These are phyloP conservation scores for Gaertneriomyces sp. DNA, from an alignment of 192 early-diverging fungal genomes.

Conservation along the genomic window DNA sequence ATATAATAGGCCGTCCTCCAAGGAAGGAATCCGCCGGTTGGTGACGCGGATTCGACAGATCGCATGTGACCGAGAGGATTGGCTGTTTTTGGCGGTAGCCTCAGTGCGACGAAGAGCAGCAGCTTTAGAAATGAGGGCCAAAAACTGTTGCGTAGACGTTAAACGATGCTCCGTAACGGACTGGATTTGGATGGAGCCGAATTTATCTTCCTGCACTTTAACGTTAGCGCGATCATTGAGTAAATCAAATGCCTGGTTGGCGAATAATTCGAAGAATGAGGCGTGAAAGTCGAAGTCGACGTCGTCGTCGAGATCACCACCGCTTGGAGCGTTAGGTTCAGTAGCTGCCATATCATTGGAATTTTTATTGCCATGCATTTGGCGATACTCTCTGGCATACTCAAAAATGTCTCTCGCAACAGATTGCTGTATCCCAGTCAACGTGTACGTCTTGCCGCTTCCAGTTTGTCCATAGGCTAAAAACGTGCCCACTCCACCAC, in stretches of 20 bases:
- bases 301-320: constrained; percentile 1
- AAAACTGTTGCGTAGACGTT: constrained; percentile 15
- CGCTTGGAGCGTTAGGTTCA: neutral
- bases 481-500: constrained; percentile 36
- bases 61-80: constrained; percentile 43
- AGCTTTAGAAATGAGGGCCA: constrained; percentile 20
- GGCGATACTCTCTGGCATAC: constrained; percentile 25
- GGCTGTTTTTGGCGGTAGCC: constrained; percentile 37
- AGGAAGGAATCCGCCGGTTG: constrained; percentile 28
- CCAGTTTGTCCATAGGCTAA: constrained; percentile 58
- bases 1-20: constrained; percentile 49
- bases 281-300: constrained; percentile 35
- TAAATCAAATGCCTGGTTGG: constrained; percentile 36
- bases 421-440: constrained; percentile 41
- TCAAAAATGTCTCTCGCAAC: constrained; percentile 40
- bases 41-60: constrained; percentile 37
- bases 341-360: constrained; percentile 2
- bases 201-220: constrained; percentile 41
- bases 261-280: constrained; percentile 48
- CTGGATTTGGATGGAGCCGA: constrained; percentile 34
- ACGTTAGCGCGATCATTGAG: constrained; percentile 30
- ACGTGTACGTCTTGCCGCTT: constrained; percentile 51
- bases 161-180: constrained; percentile 21
- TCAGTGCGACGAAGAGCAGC: constrained; percentile 29
- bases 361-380: neutral